A percentile compares a stretch with the other conserved stretches of the same genome.
These are phyloP conservation scores for Lumnitzera littorea DNA, from an alignment of 345 rosid genomes.

Conservation along the genomic window DNA sequence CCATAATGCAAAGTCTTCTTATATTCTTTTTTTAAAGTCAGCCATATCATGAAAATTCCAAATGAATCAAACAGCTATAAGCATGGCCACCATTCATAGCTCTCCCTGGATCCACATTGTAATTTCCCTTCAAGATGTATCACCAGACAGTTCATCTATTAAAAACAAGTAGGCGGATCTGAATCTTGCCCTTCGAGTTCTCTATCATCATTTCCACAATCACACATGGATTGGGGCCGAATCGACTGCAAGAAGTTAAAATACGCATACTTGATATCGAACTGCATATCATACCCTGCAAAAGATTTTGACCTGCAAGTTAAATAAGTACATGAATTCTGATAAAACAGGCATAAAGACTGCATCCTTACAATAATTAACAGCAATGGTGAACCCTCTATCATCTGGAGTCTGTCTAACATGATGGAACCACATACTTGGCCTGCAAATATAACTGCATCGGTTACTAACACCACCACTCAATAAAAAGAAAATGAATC, in stretches of 20 bases:
- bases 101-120: too few species aligned
- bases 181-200: slow-evolving; percentile 11
- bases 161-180: slow-evolving; percentile 1
- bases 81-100: too few species aligned
- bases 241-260: slow-evolving; percentile 76
- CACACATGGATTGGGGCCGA: slow-evolving; percentile 16
- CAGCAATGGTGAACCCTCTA: slow-evolving; percentile 60
- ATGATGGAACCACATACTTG: slow-evolving; percentile 99
- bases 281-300: slow-evolving; percentile 58
- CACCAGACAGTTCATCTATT: slow-evolving; percentile 4
- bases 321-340: background rate
- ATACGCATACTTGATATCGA: slow-evolving; percentile 79
- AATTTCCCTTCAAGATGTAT: background rate
- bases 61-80: too few species aligned
- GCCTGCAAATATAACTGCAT: slow-evolving; percentile 34
- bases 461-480: too few species aligned
- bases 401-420: slow-evolving; percentile 75
- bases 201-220: slow-evolving; percentile 9
- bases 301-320: background rate
- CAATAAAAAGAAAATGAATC: too few species aligned
- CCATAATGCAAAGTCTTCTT: too few species aligned
- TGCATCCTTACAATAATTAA: slow-evolving; percentile 59
- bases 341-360: background rate
- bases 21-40: too few species aligned
- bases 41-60: too few species aligned